Percentiles rank a stretch among this genome's conserved stretches.
phyloP scores from a whole-genome alignment of 306 rosid species.

The Prunus kanzakura region DNA sequence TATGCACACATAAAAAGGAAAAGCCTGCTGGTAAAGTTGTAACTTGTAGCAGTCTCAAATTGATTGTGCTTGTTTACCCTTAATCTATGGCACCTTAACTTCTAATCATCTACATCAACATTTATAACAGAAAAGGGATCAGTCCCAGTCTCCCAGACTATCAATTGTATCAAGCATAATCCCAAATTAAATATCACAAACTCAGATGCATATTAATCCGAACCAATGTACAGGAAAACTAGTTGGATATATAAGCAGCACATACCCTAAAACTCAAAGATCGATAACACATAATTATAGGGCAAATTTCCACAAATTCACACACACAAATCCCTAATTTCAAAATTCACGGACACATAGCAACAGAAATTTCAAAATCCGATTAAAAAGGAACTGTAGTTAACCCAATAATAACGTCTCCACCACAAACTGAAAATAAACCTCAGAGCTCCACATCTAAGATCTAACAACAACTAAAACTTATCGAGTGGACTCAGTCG shows the following conservation, averaged over 20 bases:
- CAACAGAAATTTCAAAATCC: constrained; percentile 2
- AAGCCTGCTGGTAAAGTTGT: not conserved
- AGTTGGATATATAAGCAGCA: too few relatives aligned
- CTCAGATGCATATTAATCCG: not conserved
- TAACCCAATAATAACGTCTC: not conserved
- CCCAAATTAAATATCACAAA: not conserved
- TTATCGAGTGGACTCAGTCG: constrained; percentile 45
- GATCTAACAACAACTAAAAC: not conserved
- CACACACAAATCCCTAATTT: not conserved
- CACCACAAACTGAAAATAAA: not conserved
- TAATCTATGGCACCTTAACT: not conserved
- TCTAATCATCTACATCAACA: not conserved
- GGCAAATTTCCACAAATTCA: not conserved
- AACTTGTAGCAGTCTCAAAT: not conserved
- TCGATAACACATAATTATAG: not conserved
- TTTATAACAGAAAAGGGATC: not conserved
- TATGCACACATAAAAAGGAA: not conserved
- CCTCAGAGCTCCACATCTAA: not conserved
- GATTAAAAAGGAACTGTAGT: not conserved
- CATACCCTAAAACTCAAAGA: not conserved
- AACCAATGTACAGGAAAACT: not conserved
- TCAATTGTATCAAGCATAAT: not conserved
- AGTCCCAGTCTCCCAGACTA: not conserved
- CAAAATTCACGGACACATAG: not conserved
- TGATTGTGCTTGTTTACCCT: not conserved